phyloP scores from a whole-genome alignment of 2,329 filamentous ascomycete genomes.

The Fusarium decemcellulare region DNA sequence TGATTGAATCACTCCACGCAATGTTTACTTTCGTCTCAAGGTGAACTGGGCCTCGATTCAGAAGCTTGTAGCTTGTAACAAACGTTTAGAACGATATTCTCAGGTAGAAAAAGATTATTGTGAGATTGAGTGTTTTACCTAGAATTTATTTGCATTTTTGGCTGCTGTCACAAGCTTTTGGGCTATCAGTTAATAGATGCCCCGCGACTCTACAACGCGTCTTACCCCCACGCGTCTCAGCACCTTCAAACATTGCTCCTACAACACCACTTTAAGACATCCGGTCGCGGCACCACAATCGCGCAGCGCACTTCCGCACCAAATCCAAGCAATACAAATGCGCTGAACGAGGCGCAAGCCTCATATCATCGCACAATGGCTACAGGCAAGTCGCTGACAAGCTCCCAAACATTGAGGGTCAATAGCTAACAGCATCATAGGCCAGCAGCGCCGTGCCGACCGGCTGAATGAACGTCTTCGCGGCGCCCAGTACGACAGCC shows the following conservation, averaged over 20 bases:
- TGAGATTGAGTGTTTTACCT: background rate
- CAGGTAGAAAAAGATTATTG: no score
- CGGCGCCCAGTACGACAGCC: constrained; percentile 69
- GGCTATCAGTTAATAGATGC: constrained; percentile 29
- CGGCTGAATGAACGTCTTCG: constrained; percentile 76
- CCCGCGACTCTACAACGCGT: constrained; percentile 46
- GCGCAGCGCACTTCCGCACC: background rate
- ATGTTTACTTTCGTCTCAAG: constrained; percentile 1
- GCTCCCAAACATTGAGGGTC: background rate
- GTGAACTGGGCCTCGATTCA: background rate
- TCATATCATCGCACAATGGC: constrained; percentile 49
- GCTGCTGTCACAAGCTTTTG: background rate
- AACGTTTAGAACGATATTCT: no score
- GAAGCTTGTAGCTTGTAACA: no score
- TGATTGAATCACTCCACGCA: background rate
- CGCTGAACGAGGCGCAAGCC: background rate
- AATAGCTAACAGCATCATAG: constrained; percentile 38
- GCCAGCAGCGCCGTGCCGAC: constrained; percentile 68
- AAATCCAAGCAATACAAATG: constrained; percentile 10
- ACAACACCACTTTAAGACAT: constrained; percentile 34
- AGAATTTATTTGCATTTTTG: no score
- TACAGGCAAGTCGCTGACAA: constrained; percentile 47
- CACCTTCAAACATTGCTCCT: constrained; percentile 40
- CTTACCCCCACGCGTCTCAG: constrained; percentile 41
- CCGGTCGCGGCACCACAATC: constrained; percentile 7